Conservation (phyloP, 169 alveolate genomes). For the Eimeria sp. region DNA sequence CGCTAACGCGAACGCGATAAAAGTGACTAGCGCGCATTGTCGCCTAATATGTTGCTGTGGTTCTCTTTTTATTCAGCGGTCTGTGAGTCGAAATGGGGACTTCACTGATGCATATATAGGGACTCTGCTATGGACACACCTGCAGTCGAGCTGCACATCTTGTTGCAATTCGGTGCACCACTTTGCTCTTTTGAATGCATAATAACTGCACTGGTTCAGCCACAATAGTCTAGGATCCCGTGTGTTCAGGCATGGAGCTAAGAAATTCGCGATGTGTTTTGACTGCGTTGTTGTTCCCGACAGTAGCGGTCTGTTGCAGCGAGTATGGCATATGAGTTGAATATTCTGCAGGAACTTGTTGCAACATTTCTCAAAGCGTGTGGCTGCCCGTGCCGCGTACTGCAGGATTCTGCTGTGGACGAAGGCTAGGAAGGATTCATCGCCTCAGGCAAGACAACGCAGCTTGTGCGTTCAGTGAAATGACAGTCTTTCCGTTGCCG, state of each 20-base stretch:
- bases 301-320: background rate
- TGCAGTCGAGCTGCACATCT: background rate
- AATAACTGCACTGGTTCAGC: background rate
- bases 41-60: background rate
- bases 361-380: background rate
- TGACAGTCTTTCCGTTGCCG: background rate
- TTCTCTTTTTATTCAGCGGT: background rate
- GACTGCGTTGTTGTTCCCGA: background rate
- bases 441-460: background rate
- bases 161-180: background rate
- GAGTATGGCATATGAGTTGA: background rate
- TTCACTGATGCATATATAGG: background rate
- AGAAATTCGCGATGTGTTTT: background rate
- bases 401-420: background rate
- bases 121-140: background rate
- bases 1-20: background rate
- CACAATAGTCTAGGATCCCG: background rate
- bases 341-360: background rate
- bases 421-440: background rate
- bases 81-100: conserved; percentile 23
- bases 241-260: background rate
- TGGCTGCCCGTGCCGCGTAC: background rate
- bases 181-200: background rate
- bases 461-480: background rate
- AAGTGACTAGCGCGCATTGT: background rate